These are phyloP conservation scores for Ogataea haglerorum DNA, from an alignment of 805 yeast genomes.

Conservation along the genomic window DNA sequence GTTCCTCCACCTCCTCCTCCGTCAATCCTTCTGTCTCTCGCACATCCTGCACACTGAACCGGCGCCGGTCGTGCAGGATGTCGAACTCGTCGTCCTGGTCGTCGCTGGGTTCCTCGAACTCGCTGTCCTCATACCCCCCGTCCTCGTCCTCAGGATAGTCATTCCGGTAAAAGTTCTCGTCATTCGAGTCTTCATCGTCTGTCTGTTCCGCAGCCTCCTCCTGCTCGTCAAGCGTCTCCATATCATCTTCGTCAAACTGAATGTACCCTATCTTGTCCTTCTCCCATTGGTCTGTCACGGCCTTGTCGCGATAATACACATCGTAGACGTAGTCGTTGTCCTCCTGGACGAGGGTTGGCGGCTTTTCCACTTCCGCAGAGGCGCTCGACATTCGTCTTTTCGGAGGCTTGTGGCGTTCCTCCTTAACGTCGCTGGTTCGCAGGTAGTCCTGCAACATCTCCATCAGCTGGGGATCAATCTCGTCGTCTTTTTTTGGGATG, in stretches of 20 bases:
- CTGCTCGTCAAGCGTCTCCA: constrained; percentile 36
- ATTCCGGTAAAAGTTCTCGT: constrained; percentile 87
- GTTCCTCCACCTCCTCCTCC: constrained; percentile 31
- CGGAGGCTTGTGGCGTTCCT: constrained; percentile 23
- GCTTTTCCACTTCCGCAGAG: constrained; percentile 17
- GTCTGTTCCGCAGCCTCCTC: constrained; percentile 35
- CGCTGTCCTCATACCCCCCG: constrained; percentile 42
- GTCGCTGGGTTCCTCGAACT: constrained; percentile 33
- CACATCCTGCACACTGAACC: constrained; percentile 29
- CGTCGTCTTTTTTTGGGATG: constrained; percentile 23
- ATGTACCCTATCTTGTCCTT: constrained; percentile 47
- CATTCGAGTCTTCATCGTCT: constrained; percentile 83
- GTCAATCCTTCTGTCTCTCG: constrained; percentile 29
- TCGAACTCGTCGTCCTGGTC: constrained; percentile 38
- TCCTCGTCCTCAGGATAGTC: constrained; percentile 96
- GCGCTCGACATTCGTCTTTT: constrained; percentile 29
- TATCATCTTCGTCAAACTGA: constrained; percentile 51
- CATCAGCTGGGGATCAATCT: constrained; percentile 59
- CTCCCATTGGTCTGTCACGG: constrained; percentile 40
- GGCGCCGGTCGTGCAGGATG: constrained; percentile 31
- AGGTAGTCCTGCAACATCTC: constrained; percentile 70
- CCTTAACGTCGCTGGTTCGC: constrained; percentile 32
- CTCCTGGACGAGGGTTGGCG: constrained; percentile 8
- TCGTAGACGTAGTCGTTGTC: constrained; percentile 82
- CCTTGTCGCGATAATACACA: constrained; percentile 69